Evolutionary conservation across 108 stramenopile genomes (phyloP), one percentile per base, ranked within the genome.

Genomic region (Nannochloropsis granulata): DNA sequence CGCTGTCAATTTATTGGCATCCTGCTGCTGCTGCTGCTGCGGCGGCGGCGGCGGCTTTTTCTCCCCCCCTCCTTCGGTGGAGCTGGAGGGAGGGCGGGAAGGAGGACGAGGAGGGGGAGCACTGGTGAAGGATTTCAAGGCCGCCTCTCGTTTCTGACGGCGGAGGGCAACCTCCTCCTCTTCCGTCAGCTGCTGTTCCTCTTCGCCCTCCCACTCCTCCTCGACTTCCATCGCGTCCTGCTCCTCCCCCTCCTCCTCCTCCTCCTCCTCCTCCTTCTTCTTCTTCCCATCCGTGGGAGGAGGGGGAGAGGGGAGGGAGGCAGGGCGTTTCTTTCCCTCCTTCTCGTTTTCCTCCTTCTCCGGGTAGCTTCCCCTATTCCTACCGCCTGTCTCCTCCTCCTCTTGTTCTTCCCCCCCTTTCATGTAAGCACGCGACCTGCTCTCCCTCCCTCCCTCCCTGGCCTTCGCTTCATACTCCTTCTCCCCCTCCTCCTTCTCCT

Each of bases 1-100:
- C 78, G 81, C 85, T 43, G 85, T 81, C 0, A 86, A 44, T 44
- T 86, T 86, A 24, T 81, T 86, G 19, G 81, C 81, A 45, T 86
- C 85, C 45, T 14, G 12, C 14, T 12, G 12, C n/a, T n/a, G n/a
- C n/a, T n/a, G n/a, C n/a, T n/a, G n/a, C n/a, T n/a, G n/a, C 45
- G 45, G 45, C 45, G 45, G 13, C 45, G 13, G 13, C 45, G 13
- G 13, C 45, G 45, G 13, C 45, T 46, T 46, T 12, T 14, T 14
- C 14, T 12, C 13, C 45, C 45, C 45, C 45, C 13, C 12, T 46
- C 45, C 13, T 12, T 12, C 12, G 45, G 45, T 12, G 13, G 45
- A 14, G 45, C 12, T 12, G 45, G 45, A 46, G 45, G 45, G 45
- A 46, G 45, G 45, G 45, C 13, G 13, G 45, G 45, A 46, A 14